These are phyloP conservation scores for Parasarocladium wereldwijsianum DNA, from an alignment of 2,329 filamentous ascomycete genomes.

Conservation along the genomic window DNA sequence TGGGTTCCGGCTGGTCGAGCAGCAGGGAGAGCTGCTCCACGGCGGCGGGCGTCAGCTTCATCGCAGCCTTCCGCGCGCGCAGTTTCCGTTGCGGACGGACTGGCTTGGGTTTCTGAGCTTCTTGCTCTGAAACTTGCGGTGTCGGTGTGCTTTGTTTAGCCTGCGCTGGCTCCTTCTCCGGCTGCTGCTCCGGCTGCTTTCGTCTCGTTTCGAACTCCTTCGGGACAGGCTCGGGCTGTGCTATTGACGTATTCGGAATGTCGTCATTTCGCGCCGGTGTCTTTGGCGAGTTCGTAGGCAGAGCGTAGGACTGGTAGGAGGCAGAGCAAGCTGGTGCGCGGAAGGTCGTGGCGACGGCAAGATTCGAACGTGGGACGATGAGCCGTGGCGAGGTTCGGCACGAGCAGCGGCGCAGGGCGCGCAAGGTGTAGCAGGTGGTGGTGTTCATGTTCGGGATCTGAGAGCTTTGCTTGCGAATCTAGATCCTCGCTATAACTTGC, in stretches of 20 bases:
- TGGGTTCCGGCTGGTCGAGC: slow-evolving; percentile 73
- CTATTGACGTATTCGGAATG: slow-evolving; percentile 31
- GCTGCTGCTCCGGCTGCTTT: slow-evolving; percentile 19
- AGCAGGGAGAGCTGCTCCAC: slow-evolving; percentile 64
- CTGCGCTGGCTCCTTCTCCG: slow-evolving; percentile 10
- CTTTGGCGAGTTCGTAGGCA: slow-evolving; percentile 26
- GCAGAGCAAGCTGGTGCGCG: slow-evolving; percentile 11
- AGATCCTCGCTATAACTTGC: not conserved
- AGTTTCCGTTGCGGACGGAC: slow-evolving; percentile 20
- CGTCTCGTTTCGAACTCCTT: slow-evolving; percentile 37
- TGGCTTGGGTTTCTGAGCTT: slow-evolving; percentile 57
- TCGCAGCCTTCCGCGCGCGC: slow-evolving; percentile 71
- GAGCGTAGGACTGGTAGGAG: slow-evolving; percentile 37
- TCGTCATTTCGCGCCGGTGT: slow-evolving; percentile 26
- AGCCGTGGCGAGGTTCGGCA: slow-evolving; percentile 19
- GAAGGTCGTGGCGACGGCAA: slow-evolving; percentile 27
- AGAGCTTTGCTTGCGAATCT: slow-evolving; percentile 2
- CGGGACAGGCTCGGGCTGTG: slow-evolving; percentile 29
- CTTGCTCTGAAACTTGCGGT: slow-evolving; percentile 36
- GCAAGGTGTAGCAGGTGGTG: slow-evolving; percentile 23
- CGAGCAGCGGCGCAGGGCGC: slow-evolving; percentile 11
- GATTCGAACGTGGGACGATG: slow-evolving; percentile 8
- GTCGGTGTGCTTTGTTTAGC: slow-evolving; percentile 8
- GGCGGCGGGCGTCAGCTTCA: slow-evolving; percentile 69
- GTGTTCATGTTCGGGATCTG: slow-evolving; percentile 28